Evolutionary conservation across 441 rosid genomes (phyloP).

Genomic region (Gossypium schwendimanii): DNA sequence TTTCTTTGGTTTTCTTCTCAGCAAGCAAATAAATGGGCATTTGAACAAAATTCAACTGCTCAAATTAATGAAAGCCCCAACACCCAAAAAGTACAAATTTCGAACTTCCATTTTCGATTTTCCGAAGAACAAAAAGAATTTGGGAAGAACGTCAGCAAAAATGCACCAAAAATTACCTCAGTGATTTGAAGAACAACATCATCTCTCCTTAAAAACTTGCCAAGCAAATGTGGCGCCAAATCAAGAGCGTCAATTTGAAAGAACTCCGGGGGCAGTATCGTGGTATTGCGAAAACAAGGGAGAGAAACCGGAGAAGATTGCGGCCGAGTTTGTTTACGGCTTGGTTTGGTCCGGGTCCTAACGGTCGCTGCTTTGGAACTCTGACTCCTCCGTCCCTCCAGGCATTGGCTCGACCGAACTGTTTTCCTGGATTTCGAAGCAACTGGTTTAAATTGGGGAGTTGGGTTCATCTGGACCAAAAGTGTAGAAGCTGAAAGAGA

Average conservation of each 20-base stretch:
- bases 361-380: conserved; percentile 20
- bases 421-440: conserved; percentile 16
- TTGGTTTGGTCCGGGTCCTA: not conserved
- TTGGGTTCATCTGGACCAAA: conserved; percentile 22
- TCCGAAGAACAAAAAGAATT: conserved; percentile 11
- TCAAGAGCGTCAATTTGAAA: conserved; percentile 83
- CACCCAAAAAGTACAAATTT: conserved; percentile 1
- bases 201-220: conserved; percentile 69
- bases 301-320: not conserved
- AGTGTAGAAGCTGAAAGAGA: not conserved
- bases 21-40: not conserved
- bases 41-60: not conserved
- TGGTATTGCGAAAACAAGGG: conserved; percentile 22
- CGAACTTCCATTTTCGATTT: not conserved
- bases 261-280: conserved; percentile 50
- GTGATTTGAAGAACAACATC: conserved; percentile 75
- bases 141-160: not conserved
- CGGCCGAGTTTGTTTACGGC: not conserved
- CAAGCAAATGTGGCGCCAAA: conserved; percentile 86
- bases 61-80: not conserved
- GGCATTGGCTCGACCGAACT: conserved; percentile 7
- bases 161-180: conserved; percentile 42
- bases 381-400: conserved; percentile 11
- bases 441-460: conserved; percentile 34
- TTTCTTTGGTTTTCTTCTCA: not conserved